phyloP scores from a whole-genome alignment of 2,329 filamentous ascomycete genomes.

The Aureobasidium sp. region DNA sequence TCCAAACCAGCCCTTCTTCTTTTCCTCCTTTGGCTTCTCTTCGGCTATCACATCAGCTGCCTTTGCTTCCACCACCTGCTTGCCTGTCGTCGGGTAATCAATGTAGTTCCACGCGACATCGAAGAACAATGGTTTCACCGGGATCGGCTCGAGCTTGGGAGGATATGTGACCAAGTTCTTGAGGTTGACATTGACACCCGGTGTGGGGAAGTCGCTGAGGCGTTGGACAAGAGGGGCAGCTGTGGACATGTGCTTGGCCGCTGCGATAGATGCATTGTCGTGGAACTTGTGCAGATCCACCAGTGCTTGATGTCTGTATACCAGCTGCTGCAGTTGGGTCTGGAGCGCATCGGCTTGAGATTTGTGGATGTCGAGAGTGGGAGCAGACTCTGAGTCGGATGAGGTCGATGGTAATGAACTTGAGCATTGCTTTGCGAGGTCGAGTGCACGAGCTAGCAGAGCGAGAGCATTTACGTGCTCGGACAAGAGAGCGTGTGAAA shows the following conservation, averaged over 20 bases:
- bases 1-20: constrained; percentile 45
- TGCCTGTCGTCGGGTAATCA: constrained; percentile 64
- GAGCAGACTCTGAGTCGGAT: constrained; percentile 38
- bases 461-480: constrained; percentile 72
- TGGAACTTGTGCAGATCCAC: constrained; percentile 67
- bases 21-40: constrained; percentile 26
- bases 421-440: constrained; percentile 48
- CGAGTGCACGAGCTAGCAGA: constrained; percentile 63
- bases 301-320: constrained; percentile 74
- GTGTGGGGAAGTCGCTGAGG: constrained; percentile 64
- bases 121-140: constrained; percentile 90
- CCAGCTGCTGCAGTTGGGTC: constrained; percentile 57
- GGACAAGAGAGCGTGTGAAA: constrained; percentile 68
- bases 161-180: constrained; percentile 79
- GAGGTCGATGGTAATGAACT: constrained; percentile 34
- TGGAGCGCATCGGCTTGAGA: constrained; percentile 52
- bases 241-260: constrained; percentile 34
- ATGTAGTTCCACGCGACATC: constrained; percentile 98
- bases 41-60: constrained; percentile 17
- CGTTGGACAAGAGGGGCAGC: constrained; percentile 61
- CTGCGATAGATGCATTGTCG: constrained; percentile 38
- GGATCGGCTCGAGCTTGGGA: constrained; percentile 70
- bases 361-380: constrained; percentile 58
- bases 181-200: constrained; percentile 55
- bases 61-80: constrained; percentile 19